Evolutionary conservation across 2,329 filamentous ascomycete species (phyloP), one percentile per base, ranked within the genome.

Genomic region (Aspergillus transmontanensis): DNA sequence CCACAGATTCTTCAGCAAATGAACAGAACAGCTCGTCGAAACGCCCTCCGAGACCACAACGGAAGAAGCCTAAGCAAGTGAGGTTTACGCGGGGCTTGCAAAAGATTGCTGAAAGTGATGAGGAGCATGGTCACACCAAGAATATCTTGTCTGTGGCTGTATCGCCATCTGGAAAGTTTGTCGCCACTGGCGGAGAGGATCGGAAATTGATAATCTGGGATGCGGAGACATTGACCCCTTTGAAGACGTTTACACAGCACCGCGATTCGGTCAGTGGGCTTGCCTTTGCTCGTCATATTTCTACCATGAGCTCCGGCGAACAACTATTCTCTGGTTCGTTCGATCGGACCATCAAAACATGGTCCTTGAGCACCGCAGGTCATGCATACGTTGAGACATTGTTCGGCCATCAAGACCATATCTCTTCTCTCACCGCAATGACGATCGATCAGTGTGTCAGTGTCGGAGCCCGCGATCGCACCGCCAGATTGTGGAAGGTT

Each of bases 361-460:
- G 94, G 93, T 94, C 90, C 69, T 82, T 97, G 50, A 81, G 79
- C 41, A 71, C 76, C 6, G 91, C 97, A 70, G 93, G 96, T 76
- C 85, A 97, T 65, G 93, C 94, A 53, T 99, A 98, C 73, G 87
- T 97, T 34, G 95, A 99, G 78, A 98, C 94, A 0, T 84, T 99
- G 0, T 98, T 97, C 74, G 95, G 95, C 51, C 95, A 99, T 79
- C 94, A 97, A 75, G 94, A 98, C 75, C 86, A 92, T 67, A 91
- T 98, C 6, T 85, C 94, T 43, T 92, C 93, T 73, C 87, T 99
- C 60, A 91, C 92, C 67, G 90, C 92, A 26, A 85, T 96, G 66
- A 89, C 90, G 2, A 89, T 93, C 70, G 95, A 98, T 78, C 89
- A 93, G 56, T 97, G 95, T 75, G 85, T 98, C 64, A 95, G 90